Conservation (phyloP, 768 basidiomycete species). For the Lentinula sp. region DNA sequence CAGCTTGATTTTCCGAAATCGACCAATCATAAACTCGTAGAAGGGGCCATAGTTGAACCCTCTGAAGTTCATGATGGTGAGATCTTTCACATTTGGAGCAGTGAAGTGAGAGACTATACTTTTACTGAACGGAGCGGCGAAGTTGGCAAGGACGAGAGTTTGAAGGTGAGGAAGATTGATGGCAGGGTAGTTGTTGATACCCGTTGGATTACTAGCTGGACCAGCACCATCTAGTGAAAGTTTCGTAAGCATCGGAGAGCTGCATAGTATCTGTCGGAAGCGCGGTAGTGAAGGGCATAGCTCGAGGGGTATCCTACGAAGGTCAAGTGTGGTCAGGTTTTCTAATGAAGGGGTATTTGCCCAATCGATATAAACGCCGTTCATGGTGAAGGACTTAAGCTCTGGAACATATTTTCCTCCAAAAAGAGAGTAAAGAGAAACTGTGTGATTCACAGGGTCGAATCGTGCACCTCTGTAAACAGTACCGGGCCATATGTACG, state of each 20-base stretch:
- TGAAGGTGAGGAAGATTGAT: slow-evolving; percentile 44
- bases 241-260: slow-evolving; percentile 44
- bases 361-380: slow-evolving; percentile 63
- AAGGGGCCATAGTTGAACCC: slow-evolving; percentile 47
- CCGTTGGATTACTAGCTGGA: slow-evolving; percentile 30
- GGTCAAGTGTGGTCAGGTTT: slow-evolving; percentile 59
- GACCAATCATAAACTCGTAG: slow-evolving; percentile 36
- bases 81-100: slow-evolving; percentile 51
- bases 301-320: slow-evolving; percentile 53
- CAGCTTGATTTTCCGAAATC: slow-evolving; percentile 46
- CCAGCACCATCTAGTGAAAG: slow-evolving; percentile 61
- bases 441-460: slow-evolving; percentile 24
- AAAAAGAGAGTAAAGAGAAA: slow-evolving; percentile 35
- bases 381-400: slow-evolving; percentile 47
- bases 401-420: slow-evolving; percentile 39
- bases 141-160: slow-evolving; percentile 52
- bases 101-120: slow-evolving; percentile 41
- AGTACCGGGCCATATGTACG: slow-evolving; percentile 38
- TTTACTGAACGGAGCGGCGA: slow-evolving; percentile 39
- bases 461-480: slow-evolving; percentile 19
- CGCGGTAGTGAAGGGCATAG: slow-evolving; percentile 40
- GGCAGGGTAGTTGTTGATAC: slow-evolving; percentile 20
- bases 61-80: slow-evolving; percentile 50
- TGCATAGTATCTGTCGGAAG: slow-evolving; percentile 47
- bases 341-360: slow-evolving; percentile 28